A percentile compares a stretch with the other conserved stretches of the same genome.
phyloP scores from a whole-genome alignment of 345 rosid genomes.

The Gossypium australe region DNA sequence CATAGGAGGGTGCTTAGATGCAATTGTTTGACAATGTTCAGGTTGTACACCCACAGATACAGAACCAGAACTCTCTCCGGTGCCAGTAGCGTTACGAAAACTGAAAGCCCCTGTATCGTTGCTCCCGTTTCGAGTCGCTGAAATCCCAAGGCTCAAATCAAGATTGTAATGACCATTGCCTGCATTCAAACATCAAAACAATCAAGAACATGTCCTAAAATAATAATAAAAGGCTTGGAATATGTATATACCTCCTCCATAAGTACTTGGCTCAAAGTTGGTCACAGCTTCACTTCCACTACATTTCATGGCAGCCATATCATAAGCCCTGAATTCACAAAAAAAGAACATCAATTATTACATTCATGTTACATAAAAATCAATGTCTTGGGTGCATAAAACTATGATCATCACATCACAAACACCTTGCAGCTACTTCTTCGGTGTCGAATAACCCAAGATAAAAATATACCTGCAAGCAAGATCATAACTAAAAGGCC shows the following conservation, averaged over 20 bases:
- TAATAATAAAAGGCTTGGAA: not conserved
- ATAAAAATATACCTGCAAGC: constrained; percentile 48
- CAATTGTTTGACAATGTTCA: constrained; percentile 6
- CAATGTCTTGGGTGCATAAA: not conserved
- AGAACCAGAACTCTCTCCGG: constrained; percentile 11
- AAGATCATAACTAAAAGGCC: constrained; percentile 9
- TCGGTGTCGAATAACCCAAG: constrained; percentile 50
- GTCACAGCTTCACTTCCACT: constrained; percentile 59
- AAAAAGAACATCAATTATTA: not conserved
- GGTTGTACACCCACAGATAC: constrained; percentile 15
- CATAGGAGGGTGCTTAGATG: constrained; percentile 23
- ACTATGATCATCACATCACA: not conserved
- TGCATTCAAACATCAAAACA: constrained; percentile 16
- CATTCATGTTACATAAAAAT: not conserved
- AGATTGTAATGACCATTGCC: constrained; percentile 39
- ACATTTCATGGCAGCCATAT: constrained; percentile 42
- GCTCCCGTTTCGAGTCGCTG: constrained; percentile 18
- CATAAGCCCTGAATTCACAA: constrained; percentile 48
- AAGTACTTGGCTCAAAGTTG: constrained; percentile 40
- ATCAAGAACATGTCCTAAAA: not conserved
- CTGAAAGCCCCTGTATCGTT: constrained; percentile 4
- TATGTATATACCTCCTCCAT: constrained; percentile 11
- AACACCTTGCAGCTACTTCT: constrained; percentile 56
- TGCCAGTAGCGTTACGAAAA: constrained; percentile 13
- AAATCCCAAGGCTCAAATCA: constrained; percentile 57